Base-by-base conservation (phyloP, 2,329 filamentous ascomycete genomes). In the Colletotrichum aenigma region DNA sequence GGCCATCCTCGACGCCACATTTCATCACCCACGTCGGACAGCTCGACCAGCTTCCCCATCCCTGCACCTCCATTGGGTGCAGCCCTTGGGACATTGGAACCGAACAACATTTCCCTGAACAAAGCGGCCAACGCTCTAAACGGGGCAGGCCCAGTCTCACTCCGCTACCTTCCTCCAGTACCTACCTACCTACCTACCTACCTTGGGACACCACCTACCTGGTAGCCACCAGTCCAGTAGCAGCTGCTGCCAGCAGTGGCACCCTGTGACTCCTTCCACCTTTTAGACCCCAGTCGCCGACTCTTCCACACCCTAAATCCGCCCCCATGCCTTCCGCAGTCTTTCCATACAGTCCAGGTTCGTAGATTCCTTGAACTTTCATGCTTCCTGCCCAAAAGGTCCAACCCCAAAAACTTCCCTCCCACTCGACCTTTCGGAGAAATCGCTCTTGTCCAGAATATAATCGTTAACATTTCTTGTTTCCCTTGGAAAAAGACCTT, bases 401-500 rank as follows among this genome's bases (percentile, higher is more conserved):
- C n/a, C 28, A 16, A 43, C 21, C 12, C 24, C 62, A 12, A 21
- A 52, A 52, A 21, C n/a, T 26, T 62, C 4, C 34, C 58, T 7
- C 26, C 18, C 36, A 26, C 36, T 38, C 62, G 38, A 21, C n/a
- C n/a, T 21, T 52, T 21, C 43, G 43, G 43, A 66, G 15, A 38
- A 38, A 15, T 10, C n/a, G n/a, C 24, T 13, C 16, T 26, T 24
- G 55, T 26, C 28, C 48, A 43, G 13, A 70, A 52, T 64, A 30
- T 58, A 24, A 58, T 24, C 52, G 61, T 61, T 76, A 52, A 76
- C 70, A 66, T 69, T 70, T 69, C 36, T 16, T 61, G 30, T 69
- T 56, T 67, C 65, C 34, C 71, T 30, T 28, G 48, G 21, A 55
- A 70, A 66, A 62, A 79, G 78, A 78, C 74, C 76, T 79, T 77